A percentile compares a stretch with the other conserved stretches of the same genome.
These are phyloP conservation scores for Neolentinus lepideus DNA, from an alignment of 1,284 basidiomycete genomes.

Conservation along the genomic window DNA sequence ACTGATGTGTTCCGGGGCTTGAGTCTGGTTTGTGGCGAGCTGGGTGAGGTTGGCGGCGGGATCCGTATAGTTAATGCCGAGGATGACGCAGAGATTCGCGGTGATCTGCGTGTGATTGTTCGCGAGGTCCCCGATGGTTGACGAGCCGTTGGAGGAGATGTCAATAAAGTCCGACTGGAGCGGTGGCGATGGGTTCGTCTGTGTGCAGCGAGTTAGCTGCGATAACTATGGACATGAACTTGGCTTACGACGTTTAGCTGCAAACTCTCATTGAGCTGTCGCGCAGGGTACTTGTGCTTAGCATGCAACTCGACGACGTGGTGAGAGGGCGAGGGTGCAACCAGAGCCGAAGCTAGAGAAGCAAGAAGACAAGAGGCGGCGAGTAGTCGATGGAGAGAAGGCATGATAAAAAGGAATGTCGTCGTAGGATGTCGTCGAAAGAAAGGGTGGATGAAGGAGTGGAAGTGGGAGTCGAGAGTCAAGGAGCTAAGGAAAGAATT, in stretches of 20 bases:
- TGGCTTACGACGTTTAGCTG: no score
- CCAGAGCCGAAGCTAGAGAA: constrained; percentile 1
- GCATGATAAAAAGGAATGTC: not conserved
- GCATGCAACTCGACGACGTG: constrained; percentile 3
- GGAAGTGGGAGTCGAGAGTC: not conserved
- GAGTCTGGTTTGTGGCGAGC: not conserved
- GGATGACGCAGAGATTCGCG: not conserved
- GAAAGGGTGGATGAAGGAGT: not conserved
- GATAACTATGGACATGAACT: no score
- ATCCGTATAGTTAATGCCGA: constrained; percentile 2
- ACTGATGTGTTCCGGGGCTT: constrained; percentile 1
- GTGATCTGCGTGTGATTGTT: constrained; percentile 2
- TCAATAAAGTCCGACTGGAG: not conserved
- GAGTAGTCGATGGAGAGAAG: not conserved
- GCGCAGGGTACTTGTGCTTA: not conserved
- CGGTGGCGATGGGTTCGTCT: not conserved
- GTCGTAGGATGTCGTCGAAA: not conserved
- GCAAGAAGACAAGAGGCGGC: not conserved
- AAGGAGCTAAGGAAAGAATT: not conserved
- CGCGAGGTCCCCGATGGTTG: constrained; percentile 6
- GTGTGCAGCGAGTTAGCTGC: no score
- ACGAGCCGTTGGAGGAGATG: constrained; percentile 4
- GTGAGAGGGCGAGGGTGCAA: constrained; percentile 7
- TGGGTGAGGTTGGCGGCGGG: constrained; percentile 1
- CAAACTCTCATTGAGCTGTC: not conserved